Percentiles rank a stretch among this genome's conserved stretches.
Evolutionary conservation across 768 basidiomycete species (phyloP).

Genomic region (Tricholoma sp.): DNA sequence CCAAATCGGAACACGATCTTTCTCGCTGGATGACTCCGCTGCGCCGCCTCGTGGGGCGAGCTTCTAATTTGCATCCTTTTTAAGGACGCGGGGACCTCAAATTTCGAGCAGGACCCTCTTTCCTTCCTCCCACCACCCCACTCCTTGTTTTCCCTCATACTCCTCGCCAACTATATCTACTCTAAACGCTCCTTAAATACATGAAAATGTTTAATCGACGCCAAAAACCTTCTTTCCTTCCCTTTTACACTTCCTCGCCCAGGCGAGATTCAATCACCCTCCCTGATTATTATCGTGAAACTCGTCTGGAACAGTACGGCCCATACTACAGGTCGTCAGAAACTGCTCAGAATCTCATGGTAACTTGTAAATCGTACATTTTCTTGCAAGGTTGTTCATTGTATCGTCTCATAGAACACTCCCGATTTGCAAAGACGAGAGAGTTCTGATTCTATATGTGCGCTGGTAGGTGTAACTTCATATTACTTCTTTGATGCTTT

Average conservation of each 20-base stretch:
- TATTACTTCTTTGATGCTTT: background rate
- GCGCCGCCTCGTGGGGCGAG: background rate
- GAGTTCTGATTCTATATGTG: background rate
- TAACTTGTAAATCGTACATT: background rate
- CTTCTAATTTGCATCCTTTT: background rate
- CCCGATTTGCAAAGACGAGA: background rate
- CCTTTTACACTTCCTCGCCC: background rate
- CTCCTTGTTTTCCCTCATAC: background rate
- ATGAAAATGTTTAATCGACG: background rate
- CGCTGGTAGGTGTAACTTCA: background rate
- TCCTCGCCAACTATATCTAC: background rate
- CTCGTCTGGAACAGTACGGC: constrained; percentile 3
- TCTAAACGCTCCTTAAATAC: background rate
- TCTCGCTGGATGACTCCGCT: background rate
- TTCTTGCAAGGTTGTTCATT: background rate
- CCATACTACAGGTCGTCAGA: background rate
- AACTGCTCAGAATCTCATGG: background rate
- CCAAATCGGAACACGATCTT: background rate
- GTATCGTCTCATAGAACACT: background rate
- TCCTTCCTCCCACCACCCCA: background rate
- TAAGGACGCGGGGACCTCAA: background rate
- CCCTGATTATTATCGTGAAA: constrained; percentile 1
- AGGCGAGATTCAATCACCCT: background rate
- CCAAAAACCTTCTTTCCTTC: background rate
- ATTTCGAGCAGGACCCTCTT: background rate